Conservation (phyloP, 495 filamentous ascomycete genomes). For the Letharia lupina region DNA sequence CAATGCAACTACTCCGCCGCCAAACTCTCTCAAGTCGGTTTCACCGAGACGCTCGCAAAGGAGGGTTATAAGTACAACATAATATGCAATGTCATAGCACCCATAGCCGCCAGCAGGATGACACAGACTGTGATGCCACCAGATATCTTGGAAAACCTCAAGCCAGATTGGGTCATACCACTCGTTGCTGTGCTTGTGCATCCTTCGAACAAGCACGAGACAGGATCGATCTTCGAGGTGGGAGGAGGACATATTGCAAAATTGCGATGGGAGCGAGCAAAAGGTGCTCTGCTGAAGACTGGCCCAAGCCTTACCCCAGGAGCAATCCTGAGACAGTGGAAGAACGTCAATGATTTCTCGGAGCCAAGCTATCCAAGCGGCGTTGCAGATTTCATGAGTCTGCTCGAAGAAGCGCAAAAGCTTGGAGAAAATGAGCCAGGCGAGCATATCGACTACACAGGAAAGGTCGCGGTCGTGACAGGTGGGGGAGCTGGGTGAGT, state of each 20-base stretch:
- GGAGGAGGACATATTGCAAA: constrained; percentile 92
- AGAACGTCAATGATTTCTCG: constrained; percentile 79
- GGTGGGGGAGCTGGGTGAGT: constrained; percentile 77
- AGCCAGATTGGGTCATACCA: constrained; percentile 94
- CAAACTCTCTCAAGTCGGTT: constrained; percentile 92
- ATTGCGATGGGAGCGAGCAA: constrained; percentile 89
- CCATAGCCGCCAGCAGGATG: constrained; percentile 94
- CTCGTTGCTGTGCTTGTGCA: constrained; percentile 85
- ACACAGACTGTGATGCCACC: constrained; percentile 97
- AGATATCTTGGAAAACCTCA: constrained; percentile 78
- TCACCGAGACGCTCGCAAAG: constrained; percentile 96
- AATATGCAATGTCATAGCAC: constrained; percentile 88
- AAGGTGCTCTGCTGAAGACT: constrained; percentile 82
- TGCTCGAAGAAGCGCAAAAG: constrained; percentile 81
- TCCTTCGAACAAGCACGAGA: constrained; percentile 77
- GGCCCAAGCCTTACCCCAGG: constrained; percentile 82
- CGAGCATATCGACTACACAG: constrained; percentile 77
- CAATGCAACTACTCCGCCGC: constrained; percentile 97
- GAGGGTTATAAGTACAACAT: constrained; percentile 99
- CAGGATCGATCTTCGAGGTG: constrained; percentile 84
- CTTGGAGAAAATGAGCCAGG: constrained; percentile 63
- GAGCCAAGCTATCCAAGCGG: constrained; percentile 75
- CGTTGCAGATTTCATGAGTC: constrained; percentile 78
- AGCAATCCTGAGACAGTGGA: constrained; percentile 83
- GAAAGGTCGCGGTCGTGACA: constrained; percentile 85